Evolutionary conservation across 805 yeast species (phyloP), one percentile per base, ranked within the genome.

Genomic region (Debaryomyces tyrocola): DNA sequence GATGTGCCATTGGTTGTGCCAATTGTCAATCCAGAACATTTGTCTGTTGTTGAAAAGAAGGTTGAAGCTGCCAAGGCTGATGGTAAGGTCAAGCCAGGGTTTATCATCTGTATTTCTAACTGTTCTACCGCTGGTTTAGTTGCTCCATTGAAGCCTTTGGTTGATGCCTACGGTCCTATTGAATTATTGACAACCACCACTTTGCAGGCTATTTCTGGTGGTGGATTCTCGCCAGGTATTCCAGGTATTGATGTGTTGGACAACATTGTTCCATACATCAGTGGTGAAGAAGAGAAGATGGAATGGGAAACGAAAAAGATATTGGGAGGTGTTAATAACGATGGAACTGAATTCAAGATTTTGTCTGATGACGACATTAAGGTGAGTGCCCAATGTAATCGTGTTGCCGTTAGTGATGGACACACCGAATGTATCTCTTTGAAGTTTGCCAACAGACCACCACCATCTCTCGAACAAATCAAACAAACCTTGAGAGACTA

Each of bases 271-370:
- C 99, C 99, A 36, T 94, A 75, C 78, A 94, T 94, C 62, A 77
- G 90, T 54, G 97, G 98, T 39, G 99, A 94, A 72, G 99, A 94
- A 73, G 99, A 94, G 57, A 94, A 94, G 74, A 89, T 94, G 58
- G 99, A 94, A 72, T 90, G 96, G 95, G 99, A 94, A 75, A 90
- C 98, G 45, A 87, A 89, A 64, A 94, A 94, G 75, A 94, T 94
- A 54, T 78, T 94, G 59, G 97, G 97, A 53, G 63, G 74, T 44
- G 58, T 84, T 33, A 76, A 82, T 44, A 60, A 60, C 0, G 77
- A 69, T 33, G 83, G 82, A 37, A 66, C 70, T 39, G 81, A 80
- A 18, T 80, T 89, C 54, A 74, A 75, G 12, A 69, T 82, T 33
- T 71, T 87, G 47, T 66, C 82, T 4, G 84, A 82, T 42, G 83